Base-by-base conservation (phyloP, 2,329 filamentous ascomycete species). In the Aspergillus novofumigatus region DNA sequence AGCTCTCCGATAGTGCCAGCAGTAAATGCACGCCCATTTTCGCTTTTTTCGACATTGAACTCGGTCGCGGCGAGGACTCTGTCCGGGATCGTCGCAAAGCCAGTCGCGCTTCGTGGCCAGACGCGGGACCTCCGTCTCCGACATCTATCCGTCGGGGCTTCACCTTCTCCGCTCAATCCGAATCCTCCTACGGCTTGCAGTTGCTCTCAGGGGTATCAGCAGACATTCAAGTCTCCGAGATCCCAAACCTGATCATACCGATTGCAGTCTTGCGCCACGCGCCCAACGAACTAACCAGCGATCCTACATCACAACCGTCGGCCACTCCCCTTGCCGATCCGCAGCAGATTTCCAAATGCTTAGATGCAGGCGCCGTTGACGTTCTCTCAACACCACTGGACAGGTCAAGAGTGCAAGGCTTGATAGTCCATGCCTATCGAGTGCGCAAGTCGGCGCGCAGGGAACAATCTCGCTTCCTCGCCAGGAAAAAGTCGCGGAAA, bases 281-380 rank as follows among this genome's bases (percentile, higher is more conserved):
- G 21, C 53, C 62, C 51, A 41, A 61, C 53, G 54, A 53, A 3
- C 57, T 58, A 3, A 60, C 60, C 55, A 62, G 61, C 29, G 53
- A 38, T 54, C 52, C 52, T 54, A 55, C 52, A 55, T 58, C 57
- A 59, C 62, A 57, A 53, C 60, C 55, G 60, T 60, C 56, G 62
- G 28, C 67, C 71, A 70, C 53, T 69, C 78, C 45, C 69, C 77
- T 21, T 72, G 58, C 77, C 8, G 79, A 85, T 58, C 78, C 80
- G 11, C 75, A 79, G 47, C 76, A 81, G 52, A 80, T 92, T 59
- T 83, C 87, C 64, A 85, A 82, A 66, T 96, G 91, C 69, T 77
- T 97, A 25, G 91, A 96, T 68, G 85, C 89, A 3, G 94, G 94
- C 38, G 93, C 93, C 10, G 82, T 89, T 29, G 93, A 97, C 73